Conservation (phyloP, 129 eudicot genomes). For the Flaveria ramosissima region DNA sequence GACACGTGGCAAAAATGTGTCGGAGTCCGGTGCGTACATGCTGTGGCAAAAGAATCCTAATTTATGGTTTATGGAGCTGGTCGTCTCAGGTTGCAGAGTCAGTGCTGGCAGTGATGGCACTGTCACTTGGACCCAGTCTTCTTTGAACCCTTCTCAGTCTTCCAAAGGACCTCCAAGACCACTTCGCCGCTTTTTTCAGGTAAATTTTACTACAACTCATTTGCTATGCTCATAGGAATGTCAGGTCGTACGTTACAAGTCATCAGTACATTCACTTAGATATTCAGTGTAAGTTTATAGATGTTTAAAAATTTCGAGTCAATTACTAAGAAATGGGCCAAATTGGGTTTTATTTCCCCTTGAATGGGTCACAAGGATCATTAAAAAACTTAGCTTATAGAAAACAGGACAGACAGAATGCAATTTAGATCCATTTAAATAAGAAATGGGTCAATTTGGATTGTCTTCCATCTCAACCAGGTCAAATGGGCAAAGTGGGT, state of each 20-base stretch:
- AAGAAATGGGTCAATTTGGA: neutral
- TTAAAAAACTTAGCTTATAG: too few relatives aligned
- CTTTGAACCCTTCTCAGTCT: constrained; percentile 51
- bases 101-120: constrained; percentile 69
- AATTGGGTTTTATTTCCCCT: neutral
- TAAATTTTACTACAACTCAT: constrained; percentile 7
- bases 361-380: too few relatives aligned
- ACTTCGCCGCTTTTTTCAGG: constrained; percentile 82
- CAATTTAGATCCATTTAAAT: neutral
- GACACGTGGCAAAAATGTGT: constrained; percentile 9
- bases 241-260: neutral
- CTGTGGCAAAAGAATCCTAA: constrained; percentile 77
- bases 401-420: too few relatives aligned
- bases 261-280: neutral
- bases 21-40: constrained; percentile 71
- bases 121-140: constrained; percentile 73
- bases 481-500: neutral
- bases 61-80: constrained; percentile 73
- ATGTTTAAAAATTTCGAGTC: neutral
- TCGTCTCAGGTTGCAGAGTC: constrained; percentile 66
- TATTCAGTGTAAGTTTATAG: neutral
- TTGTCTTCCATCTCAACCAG: neutral
- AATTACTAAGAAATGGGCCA: neutral
- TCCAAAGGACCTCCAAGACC: constrained; percentile 85
- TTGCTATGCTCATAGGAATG: constrained; percentile 1